Evolutionary conservation across 2,329 filamentous ascomycete genomes (phyloP), one percentile per base, ranked within the genome.

Genomic region (Fusarium humuli): DNA sequence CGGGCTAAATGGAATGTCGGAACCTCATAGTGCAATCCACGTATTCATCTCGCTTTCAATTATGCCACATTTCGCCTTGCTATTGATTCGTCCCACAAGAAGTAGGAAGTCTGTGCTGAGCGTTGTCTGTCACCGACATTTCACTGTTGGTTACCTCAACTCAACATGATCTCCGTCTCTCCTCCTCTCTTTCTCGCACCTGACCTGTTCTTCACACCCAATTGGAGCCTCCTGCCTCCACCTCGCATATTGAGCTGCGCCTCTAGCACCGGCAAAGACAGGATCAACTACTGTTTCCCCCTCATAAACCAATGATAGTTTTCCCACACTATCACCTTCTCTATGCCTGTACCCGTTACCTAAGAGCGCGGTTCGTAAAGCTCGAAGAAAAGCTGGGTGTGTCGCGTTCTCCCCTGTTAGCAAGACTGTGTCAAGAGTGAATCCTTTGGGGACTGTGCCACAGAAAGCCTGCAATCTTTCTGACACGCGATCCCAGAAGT

Each of bases 371-470:
- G 3, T n/a, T 9, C 11, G 11, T 4, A 66, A 23, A 2, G 52
- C 9, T 9, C 9, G 6, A 12, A 68, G 57, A 37, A 66, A 66
- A 6, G 23, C 25, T 1, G 56, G 57, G 18, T 66, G 37, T 4
- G 65, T 68, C 2, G 61, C 30, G 37, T 65, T 57, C 34, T 66
- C 65, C 23, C 61, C 61, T 11, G 30, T 34, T 4, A 68, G 53
- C 3, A 61, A n/a, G 3, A 66, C 13, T 2, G 27, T 30, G 8
- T 20, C n/a, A 0, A 59, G 23, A 7, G 14, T 41, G 1, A 23
- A n/a, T 9, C 18, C n/a, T 9, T 14, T 0, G 1, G 60, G 50
- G 3, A 34, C 27, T 20, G 12, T 22, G 5, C 12, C 29, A 0
- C 48, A 22, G 12, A 66, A 37, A 12, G 3, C 7, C 30, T 25